phyloP scores from a whole-genome alignment of 2,329 filamentous ascomycete species.

The Plectosphaerella cucumerina region DNA sequence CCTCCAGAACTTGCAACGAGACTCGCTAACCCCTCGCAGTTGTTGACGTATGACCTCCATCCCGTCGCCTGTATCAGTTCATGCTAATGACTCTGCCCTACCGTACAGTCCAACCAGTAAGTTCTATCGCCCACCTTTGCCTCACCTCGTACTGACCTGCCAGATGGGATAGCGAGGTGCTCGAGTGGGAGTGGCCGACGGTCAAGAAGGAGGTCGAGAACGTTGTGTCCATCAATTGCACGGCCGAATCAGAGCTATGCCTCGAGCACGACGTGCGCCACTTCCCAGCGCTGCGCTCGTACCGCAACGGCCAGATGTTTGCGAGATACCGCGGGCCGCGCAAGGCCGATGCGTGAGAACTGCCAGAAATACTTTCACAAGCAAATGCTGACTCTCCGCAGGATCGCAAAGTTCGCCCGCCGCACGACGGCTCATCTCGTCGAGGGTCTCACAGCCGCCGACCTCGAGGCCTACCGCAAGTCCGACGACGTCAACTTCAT shows the following conservation, averaged over 20 bases:
- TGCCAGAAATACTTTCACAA: conserved; percentile 9
- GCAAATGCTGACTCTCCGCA: background rate
- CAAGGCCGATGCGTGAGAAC: conserved; percentile 28
- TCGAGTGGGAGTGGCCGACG: conserved; percentile 13
- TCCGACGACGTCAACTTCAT: conserved; percentile 38
- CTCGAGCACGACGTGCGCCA: conserved; percentile 34
- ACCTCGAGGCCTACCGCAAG: conserved; percentile 23
- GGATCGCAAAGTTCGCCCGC: conserved; percentile 4
- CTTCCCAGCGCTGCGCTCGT: conserved; percentile 41
- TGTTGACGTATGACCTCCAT: background rate
- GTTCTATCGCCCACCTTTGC: background rate
- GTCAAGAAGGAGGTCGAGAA: conserved; percentile 7
- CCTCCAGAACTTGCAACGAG: background rate
- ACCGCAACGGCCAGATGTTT: conserved; percentile 25
- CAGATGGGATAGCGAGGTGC: conserved; percentile 7
- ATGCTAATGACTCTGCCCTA: too few species aligned
- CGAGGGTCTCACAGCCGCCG: background rate
- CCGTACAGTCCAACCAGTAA: background rate
- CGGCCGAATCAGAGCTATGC: conserved; percentile 28
- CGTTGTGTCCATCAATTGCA: conserved; percentile 35
- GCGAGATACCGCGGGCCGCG: conserved; percentile 40
- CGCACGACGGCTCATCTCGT: conserved; percentile 17
- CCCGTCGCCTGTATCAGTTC: background rate
- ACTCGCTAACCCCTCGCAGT: background rate
- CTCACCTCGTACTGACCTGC: background rate